Evolutionary conservation across 129 eudicot genomes (phyloP).

Genomic region (Saussurea involucrata): DNA sequence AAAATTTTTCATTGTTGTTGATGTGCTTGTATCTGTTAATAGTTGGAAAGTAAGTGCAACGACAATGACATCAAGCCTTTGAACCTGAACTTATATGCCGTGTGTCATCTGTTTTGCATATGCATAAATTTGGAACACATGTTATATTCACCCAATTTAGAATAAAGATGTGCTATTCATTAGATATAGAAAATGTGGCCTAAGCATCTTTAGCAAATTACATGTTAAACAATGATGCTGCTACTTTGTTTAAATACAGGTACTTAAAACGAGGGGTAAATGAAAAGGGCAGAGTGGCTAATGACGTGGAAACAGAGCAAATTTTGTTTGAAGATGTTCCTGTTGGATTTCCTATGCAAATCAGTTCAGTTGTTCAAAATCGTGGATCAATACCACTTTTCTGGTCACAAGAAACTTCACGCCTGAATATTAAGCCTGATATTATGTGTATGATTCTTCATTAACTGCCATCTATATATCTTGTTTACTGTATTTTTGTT

Average conservation of each 20-base stretch:
- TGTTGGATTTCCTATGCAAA: conserved; percentile 49
- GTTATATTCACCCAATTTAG: background rate
- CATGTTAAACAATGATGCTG: background rate
- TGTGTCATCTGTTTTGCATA: background rate
- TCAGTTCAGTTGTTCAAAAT: conserved; percentile 79
- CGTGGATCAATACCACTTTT: conserved; percentile 87
- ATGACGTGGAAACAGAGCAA: conserved; percentile 93
- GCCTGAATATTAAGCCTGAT: conserved; percentile 73
- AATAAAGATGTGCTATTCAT: background rate
- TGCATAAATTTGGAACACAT: background rate
- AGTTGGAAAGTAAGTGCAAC: background rate
- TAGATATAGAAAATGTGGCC: background rate
- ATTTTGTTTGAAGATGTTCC: conserved; percentile 66
- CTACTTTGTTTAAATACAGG: conserved; percentile 28
- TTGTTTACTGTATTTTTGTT: background rate
- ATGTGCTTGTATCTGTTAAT: background rate
- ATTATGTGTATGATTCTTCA: conserved; percentile 53
- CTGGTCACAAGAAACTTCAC: conserved; percentile 88
- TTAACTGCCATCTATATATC: conserved; percentile 7
- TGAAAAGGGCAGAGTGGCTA: conserved; percentile 74
- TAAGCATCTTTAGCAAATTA: background rate
- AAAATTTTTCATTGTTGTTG: background rate
- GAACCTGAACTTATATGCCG: background rate
- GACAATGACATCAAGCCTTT: background rate
- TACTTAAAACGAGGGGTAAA: conserved; percentile 86